Percentiles rank a stretch among this genome's conserved stretches.
Evolutionary conservation across 176 grass and related monocot genomes (phyloP).

Genomic region (Lolium multiflorum): DNA sequence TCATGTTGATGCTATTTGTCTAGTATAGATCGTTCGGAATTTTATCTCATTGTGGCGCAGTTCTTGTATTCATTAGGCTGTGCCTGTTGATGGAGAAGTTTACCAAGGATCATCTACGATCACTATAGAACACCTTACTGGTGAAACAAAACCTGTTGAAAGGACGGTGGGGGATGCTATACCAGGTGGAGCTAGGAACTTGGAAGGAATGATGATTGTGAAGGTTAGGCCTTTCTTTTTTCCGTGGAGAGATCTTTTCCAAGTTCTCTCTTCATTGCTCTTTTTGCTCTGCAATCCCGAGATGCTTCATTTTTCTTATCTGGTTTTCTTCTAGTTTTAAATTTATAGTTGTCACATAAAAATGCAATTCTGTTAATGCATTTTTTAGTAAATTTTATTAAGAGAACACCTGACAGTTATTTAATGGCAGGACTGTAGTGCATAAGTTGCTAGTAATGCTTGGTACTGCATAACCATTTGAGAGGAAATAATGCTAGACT

Average conservation of each 20-base stretch:
- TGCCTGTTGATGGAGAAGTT: conserved; percentile 99
- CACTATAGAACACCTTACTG: conserved; percentile 94
- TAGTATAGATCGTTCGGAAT: conserved; percentile 34
- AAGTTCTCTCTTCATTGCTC: neutral
- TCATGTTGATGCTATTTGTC: conserved; percentile 11
- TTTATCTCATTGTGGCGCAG: conserved; percentile 50
- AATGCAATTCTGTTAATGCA: neutral
- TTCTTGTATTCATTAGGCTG: conserved; percentile 76
- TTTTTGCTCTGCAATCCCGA: neutral
- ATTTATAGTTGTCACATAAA: neutral
- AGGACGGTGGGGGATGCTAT: conserved; percentile 86
- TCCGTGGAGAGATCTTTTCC: conserved; percentile 10
- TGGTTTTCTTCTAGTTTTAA: neutral
- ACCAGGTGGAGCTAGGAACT: conserved; percentile 91
- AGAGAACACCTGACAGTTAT: neutral
- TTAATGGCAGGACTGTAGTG: neutral
- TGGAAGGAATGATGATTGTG: conserved; percentile 99
- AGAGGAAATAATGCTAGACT: conserved; percentile 2
- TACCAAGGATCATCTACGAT: conserved; percentile 94
- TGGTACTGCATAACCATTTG: conserved; percentile 4
- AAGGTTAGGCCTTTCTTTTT: conserved; percentile 64
- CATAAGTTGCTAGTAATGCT: neutral
- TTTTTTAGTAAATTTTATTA: neutral
- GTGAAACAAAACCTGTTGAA: conserved; percentile 92
- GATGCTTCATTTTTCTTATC: conserved; percentile 2